Evolutionary conservation across 352 stramenopile species (phyloP).

Genomic region (Phytopythium delawarense): DNA sequence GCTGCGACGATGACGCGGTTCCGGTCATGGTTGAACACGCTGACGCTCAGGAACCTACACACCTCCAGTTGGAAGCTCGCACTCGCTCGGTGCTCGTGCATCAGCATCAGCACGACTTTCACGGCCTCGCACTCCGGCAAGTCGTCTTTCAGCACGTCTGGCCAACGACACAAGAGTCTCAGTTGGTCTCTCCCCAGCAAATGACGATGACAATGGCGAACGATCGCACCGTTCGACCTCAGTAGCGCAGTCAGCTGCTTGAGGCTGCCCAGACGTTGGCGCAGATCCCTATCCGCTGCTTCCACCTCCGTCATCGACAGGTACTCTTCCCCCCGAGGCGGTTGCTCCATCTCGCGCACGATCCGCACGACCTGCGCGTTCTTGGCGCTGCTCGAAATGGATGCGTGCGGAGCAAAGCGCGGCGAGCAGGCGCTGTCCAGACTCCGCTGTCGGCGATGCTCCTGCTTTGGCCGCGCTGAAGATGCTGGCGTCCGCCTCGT

Average conservation of each 20-base stretch:
- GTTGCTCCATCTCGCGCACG: slow-evolving; percentile 25
- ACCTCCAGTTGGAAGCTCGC: slow-evolving; percentile 72
- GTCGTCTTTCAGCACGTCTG: slow-evolving; percentile 67
- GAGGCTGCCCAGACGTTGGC: slow-evolving; percentile 33
- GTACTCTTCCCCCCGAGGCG: slow-evolving; percentile 15
- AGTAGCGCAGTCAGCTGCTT: slow-evolving; percentile 49
- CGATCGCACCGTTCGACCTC: slow-evolving; percentile 34
- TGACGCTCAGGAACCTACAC: slow-evolving; percentile 72
- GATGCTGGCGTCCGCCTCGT: slow-evolving; percentile 5
- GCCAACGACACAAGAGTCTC: slow-evolving; percentile 8
- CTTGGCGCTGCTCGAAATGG: slow-evolving; percentile 19
- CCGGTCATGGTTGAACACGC: slow-evolving; percentile 65
- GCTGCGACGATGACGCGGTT: slow-evolving; percentile 75
- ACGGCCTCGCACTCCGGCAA: slow-evolving; percentile 67
- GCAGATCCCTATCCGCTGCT: slow-evolving; percentile 9
- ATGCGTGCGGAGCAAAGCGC: slow-evolving; percentile 12
- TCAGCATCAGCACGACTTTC: slow-evolving; percentile 50
- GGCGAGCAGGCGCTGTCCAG: slow-evolving; percentile 27
- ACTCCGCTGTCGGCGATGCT: slow-evolving; percentile 43
- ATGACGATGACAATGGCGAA: neutral
- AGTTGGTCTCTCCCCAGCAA: neutral
- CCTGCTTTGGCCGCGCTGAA: neutral
- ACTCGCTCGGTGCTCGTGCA: slow-evolving; percentile 49
- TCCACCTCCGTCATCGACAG: slow-evolving; percentile 12
- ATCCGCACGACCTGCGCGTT: slow-evolving; percentile 44